Conservation (phyloP, 2,329 filamentous ascomycete species). For the Colletotrichum sidae region DNA sequence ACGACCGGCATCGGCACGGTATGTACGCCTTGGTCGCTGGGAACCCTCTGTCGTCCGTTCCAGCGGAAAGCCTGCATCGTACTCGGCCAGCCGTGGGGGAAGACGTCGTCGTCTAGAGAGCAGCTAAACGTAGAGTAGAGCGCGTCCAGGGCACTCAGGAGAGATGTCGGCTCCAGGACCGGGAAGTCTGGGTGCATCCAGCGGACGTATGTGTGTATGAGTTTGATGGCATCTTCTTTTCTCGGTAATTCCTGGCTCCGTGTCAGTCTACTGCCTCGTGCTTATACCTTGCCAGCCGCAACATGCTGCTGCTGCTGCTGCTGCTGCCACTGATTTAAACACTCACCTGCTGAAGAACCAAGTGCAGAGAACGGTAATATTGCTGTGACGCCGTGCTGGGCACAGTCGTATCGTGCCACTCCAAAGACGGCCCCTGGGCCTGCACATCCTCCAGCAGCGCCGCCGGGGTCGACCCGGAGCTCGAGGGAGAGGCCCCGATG, state of each 20-base stretch:
- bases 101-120: slow-evolving; percentile 25
- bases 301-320: too few species aligned
- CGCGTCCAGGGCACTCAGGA: slow-evolving; percentile 40
- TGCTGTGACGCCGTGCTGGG: slow-evolving; percentile 18
- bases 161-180: slow-evolving; percentile 38
- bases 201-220: slow-evolving; percentile 40
- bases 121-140: slow-evolving; percentile 38
- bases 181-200: slow-evolving; percentile 42
- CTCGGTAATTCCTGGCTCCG: slow-evolving; percentile 38
- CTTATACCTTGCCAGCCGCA: too few species aligned
- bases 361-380: slow-evolving; percentile 35
- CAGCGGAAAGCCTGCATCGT: slow-evolving; percentile 37
- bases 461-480: slow-evolving; percentile 6
- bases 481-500: slow-evolving; percentile 40
- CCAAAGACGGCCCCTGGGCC: slow-evolving; percentile 25
- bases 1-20: slow-evolving; percentile 40
- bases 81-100: slow-evolving; percentile 39
- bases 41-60: slow-evolving; percentile 38
- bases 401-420: slow-evolving; percentile 16
- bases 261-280: too few species aligned
- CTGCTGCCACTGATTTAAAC: too few species aligned
- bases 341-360: slow-evolving; percentile 25
- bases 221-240: slow-evolving; percentile 39
- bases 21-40: slow-evolving; percentile 9
- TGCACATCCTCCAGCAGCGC: slow-evolving; percentile 29